Base-by-base conservation (phyloP, 1,284 basidiomycete species). In the Ceratobasidium papillatum region DNA sequence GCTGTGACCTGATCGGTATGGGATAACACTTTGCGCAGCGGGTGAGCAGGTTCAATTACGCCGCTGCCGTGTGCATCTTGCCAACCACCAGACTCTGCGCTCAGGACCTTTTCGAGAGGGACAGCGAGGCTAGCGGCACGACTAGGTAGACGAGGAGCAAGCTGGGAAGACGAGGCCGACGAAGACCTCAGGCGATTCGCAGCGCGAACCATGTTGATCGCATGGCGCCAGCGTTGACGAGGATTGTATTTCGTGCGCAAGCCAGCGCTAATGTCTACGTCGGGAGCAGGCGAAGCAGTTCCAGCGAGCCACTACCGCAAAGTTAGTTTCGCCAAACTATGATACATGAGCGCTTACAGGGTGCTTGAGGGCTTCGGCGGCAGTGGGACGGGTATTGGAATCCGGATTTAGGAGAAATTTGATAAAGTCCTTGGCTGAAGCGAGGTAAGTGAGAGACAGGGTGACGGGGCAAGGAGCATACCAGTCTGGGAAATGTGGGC, bases 341-440 rank as follows among this genome's bases (percentile, higher is more conserved):
- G 19, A 11, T 25, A 45, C 69, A 49, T 32, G 47, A 43, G 62
- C 30, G 17, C 81, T 74, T 72, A 86, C 85, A 1, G 86, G 85
- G 80, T 94, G 87, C 25, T 84, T 78, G n/a, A 91, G 82, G 0
- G 94, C 95, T 78, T 94, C 84, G 2, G 85, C 85, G 0, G 94
- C 94, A 0, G 94, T 93, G 1, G 90, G 89, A 32, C 97, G 88
- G 75, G 88, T 82, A 0, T 83, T 79, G 0, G 95, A 93, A 78
- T 97, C 90, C 0, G 93, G 87, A 61, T 90, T 88, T 8, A 98
- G 85, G 34, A 98, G 84, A 0, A 84, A 80, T 78, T 86, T 87
- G 80, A 98, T 93, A 80, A 99, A 99, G 63, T 89, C 85, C 80
- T 96, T 97, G 9, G 95, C 96, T 92, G 80, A 22, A 25, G 27